Percentiles rank a stretch among this genome's conserved stretches.
These are phyloP conservation scores for Coix lacrymajobi DNA, from an alignment of 176 grass and related monocot species.

Conservation along the genomic window DNA sequence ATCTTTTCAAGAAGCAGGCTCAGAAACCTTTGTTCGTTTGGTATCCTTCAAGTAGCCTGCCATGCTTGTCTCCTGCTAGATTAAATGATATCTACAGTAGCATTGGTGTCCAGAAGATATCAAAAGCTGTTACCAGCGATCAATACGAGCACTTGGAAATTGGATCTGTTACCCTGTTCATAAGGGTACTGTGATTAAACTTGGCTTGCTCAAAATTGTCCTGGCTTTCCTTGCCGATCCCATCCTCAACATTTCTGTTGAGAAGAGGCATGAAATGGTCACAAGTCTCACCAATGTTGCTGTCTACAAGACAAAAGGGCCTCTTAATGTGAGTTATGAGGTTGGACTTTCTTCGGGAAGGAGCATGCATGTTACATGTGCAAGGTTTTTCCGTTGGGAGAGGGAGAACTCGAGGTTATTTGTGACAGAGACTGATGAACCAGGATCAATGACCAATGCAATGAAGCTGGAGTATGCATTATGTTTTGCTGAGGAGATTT, in stretches of 20 bases:
- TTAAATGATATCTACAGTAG: conserved; percentile 38
- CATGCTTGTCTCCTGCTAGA: conserved; percentile 14
- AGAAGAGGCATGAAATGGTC: conserved; percentile 31
- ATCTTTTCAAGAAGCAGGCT: conserved; percentile 26
- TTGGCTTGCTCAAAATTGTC: neutral
- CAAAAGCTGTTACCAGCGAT: conserved; percentile 16
- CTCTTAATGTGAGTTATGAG: conserved; percentile 27
- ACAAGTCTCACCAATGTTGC: neutral
- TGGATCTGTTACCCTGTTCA: neutral
- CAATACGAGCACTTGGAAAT: neutral
- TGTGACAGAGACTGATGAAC: neutral
- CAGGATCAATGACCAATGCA: neutral
- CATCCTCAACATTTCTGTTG: conserved; percentile 11
- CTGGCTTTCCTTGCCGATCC: conserved; percentile 6
- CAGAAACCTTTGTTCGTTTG: conserved; percentile 44
- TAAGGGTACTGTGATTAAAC: neutral
- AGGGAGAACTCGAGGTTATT: conserved; percentile 35
- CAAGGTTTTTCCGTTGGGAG: conserved; percentile 44
- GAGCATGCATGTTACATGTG: conserved; percentile 2
- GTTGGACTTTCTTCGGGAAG: conserved; percentile 10
- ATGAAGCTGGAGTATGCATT: conserved; percentile 27
- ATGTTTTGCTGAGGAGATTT: conserved; percentile 43
- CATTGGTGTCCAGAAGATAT: conserved; percentile 31
- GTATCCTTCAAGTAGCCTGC: conserved; percentile 23
- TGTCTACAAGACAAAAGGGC: conserved; percentile 4